Evolutionary conservation across 257 asterid species (phyloP), one percentile per base, ranked within the genome.

Genomic region (Lycium barbarum): DNA sequence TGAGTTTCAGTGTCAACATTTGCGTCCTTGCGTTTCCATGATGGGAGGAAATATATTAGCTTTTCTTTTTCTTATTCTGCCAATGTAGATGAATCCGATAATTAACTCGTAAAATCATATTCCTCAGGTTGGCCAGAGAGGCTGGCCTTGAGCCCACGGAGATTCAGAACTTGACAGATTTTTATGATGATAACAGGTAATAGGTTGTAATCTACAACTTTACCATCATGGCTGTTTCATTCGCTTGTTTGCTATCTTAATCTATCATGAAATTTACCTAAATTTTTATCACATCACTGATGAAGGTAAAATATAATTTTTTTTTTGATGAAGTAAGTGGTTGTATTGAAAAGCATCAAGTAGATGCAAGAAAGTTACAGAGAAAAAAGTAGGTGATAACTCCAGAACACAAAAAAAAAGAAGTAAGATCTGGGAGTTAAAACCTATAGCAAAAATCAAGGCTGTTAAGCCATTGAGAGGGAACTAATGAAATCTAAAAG

Each of bases 71-170:
- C 12, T 54, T 83, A 26, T 83, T 53, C 51, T 33, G 65, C 13
- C 66, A 26, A 54, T 66, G 40, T 35, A 17, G 63, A 10, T 66
- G 14, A 76, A 73, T 63, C 65, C 55, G 83, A 13, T 83, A 68
- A 80, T 83, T 84, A 81, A 81, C 84, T 79, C 38, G 65, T 67
- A 84, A 45, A 79, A 55, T 53, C 84, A 78, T 20, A 88, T 63
- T 89, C 83, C 86, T 88, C 91, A 96, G 99, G 95, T 95, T 95
- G 94, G 98, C 98, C 80, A 92, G 99, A 89, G 99, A 95, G 73
- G 97, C 97, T 89, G 99, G 98, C 83, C 95, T 96, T 78, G 98
- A 96, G 86, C 91, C 93, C 72, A 84, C 91, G 68, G 99, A 96
- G 92, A 90, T 96, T 88, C 98, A 93, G 88, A 96, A 95, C 90